Conservation (phyloP, 768 basidiomycete genomes). For the Termitomyces eurrhizus region DNA sequence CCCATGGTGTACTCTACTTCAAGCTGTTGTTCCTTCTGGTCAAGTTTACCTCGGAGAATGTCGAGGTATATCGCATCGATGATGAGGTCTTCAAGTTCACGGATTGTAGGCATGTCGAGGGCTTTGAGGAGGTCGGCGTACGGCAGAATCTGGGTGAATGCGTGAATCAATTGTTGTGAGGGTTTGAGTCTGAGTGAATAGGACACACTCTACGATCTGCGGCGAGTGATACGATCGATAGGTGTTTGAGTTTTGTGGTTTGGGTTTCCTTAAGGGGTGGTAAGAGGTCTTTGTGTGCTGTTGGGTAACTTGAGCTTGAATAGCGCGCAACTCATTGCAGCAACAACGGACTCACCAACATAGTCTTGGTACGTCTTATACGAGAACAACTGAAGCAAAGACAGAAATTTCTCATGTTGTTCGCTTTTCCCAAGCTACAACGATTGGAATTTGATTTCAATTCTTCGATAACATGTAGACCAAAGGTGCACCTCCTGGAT, state of each 20-base stretch:
- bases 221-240: slow-evolving; percentile 86
- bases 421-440: slow-evolving; percentile 63
- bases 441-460: background rate
- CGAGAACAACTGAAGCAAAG: slow-evolving; percentile 81
- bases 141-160: slow-evolving; percentile 60
- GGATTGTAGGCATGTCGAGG: slow-evolving; percentile 74
- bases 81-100: slow-evolving; percentile 93
- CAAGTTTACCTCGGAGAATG: slow-evolving; percentile 85
- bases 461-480: too few relatives aligned
- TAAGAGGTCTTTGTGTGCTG: slow-evolving; percentile 63
- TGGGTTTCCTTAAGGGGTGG: slow-evolving; percentile 73
- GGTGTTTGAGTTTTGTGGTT: slow-evolving; percentile 85
- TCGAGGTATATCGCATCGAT: slow-evolving; percentile 96
- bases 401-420: slow-evolving; percentile 56
- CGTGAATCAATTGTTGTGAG: background rate
- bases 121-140: slow-evolving; percentile 69
- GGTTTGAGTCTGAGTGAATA: background rate
- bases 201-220: slow-evolving; percentile 65
- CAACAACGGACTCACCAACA: slow-evolving; percentile 44
- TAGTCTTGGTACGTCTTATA: slow-evolving; percentile 88
- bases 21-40: slow-evolving; percentile 86
- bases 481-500: slow-evolving; percentile 69
- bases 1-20: slow-evolving; percentile 94
- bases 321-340: background rate
- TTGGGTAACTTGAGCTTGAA: background rate